phyloP scores from a whole-genome alignment of 768 basidiomycete genomes.

The Leccinum disarticulatum region DNA sequence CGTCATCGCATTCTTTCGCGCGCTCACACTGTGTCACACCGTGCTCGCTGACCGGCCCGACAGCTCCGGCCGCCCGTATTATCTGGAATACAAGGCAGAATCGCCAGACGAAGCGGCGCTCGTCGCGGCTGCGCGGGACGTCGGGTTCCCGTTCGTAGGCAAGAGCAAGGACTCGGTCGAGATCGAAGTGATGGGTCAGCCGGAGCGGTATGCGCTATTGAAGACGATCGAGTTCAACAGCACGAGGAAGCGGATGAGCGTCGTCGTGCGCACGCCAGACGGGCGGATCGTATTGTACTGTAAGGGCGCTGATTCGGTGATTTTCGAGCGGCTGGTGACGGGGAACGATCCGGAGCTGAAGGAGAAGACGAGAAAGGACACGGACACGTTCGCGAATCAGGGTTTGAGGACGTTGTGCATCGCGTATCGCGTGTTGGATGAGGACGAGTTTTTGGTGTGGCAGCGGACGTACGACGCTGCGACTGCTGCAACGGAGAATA shows the following conservation, averaged over 20 bases:
- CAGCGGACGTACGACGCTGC: constrained; percentile 78
- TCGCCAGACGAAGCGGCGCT: constrained; percentile 95
- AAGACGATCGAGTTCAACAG: constrained; percentile 92
- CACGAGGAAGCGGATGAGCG: constrained; percentile 94
- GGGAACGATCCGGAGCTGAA: constrained; percentile 75
- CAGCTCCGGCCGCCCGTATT: constrained; percentile 55
- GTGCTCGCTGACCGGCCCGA: constrained; percentile 82
- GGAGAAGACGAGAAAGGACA: constrained; percentile 77
- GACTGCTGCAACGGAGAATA: constrained; percentile 66
- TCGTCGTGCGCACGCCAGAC: constrained; percentile 82
- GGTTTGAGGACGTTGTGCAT: constrained; percentile 92
- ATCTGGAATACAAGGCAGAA: constrained; percentile 91
- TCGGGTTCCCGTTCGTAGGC: constrained; percentile 87
- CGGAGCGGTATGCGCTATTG: constrained; percentile 76
- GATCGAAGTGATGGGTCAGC: constrained; percentile 89
- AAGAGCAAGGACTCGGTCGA: constrained; percentile 74
- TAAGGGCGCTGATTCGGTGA: constrained; percentile 97
- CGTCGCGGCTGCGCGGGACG: constrained; percentile 88
- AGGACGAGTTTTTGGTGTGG: constrained; percentile 88
- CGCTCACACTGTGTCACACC: constrained; percentile 90
- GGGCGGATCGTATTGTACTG: constrained; percentile 82
- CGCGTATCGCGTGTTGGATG: constrained; percentile 71
- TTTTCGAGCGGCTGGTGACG: constrained; percentile 80
- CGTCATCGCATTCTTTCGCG: constrained; percentile 88
- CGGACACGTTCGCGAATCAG: constrained; percentile 92